A percentile compares a stretch with the other conserved stretches of the same genome.
Conservation (phyloP, 108 stramenopile species). For the Cyclotella kingstonii region DNA sequence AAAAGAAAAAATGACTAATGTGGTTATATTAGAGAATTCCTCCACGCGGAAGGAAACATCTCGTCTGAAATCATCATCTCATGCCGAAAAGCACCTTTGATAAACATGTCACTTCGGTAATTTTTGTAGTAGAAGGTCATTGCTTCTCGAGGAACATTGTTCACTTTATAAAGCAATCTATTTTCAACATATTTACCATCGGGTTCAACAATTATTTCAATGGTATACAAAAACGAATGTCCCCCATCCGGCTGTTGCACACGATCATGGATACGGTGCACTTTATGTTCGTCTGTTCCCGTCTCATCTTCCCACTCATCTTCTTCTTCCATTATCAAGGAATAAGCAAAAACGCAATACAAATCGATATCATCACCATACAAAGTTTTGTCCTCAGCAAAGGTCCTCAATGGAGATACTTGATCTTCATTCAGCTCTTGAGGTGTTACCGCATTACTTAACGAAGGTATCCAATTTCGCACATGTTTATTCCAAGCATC, state of each 20-base stretch:
- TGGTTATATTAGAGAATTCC: too few relatives aligned
- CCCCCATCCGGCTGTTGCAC: slow-evolving; percentile 4
- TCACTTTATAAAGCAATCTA: background rate
- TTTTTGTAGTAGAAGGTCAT: slow-evolving; percentile 54
- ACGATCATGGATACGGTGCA: slow-evolving; percentile 11
- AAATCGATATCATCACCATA: slow-evolving; percentile 14
- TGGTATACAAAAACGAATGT: slow-evolving; percentile 18
- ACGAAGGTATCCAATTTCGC: slow-evolving; percentile 28
- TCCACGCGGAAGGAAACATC: slow-evolving; percentile 67
- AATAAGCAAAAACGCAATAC: slow-evolving; percentile 16
- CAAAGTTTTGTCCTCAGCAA: slow-evolving; percentile 9
- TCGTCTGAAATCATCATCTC: slow-evolving; percentile 60
- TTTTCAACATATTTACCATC: slow-evolving; percentile 10
- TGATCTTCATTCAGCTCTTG: slow-evolving; percentile 32
- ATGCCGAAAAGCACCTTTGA: slow-evolving; percentile 65
- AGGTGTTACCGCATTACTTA: slow-evolving; percentile 18
- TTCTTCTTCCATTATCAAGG: slow-evolving; percentile 15
- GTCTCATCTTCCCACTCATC: slow-evolving; percentile 4
- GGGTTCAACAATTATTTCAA: slow-evolving; percentile 18
- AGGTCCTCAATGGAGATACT: slow-evolving; percentile 15
- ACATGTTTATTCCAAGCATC: slow-evolving; percentile 50
- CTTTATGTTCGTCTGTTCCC: slow-evolving; percentile 3
- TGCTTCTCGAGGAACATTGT: slow-evolving; percentile 41
- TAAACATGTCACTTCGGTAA: slow-evolving; percentile 44
- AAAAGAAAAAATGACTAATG: too few relatives aligned